Evolutionary conservation across 495 filamentous ascomycete species (phyloP).

Genomic region (Penicillium arizonense): DNA sequence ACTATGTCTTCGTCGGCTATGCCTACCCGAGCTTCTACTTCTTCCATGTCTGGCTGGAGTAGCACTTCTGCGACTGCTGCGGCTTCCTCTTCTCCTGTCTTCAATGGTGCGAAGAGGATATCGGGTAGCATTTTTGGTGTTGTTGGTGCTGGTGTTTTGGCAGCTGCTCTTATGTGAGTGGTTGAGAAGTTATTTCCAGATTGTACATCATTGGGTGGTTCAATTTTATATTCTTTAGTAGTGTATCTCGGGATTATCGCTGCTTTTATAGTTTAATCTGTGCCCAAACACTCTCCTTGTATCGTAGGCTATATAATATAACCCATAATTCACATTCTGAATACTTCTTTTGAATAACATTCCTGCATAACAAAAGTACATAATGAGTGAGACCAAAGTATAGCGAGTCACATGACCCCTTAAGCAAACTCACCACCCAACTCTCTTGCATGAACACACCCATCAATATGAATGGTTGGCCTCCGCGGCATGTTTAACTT

Average conservation of each 20-base stretch:
- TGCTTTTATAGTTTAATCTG: no score
- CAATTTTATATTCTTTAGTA: no score
- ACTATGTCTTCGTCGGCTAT: conserved; percentile 5
- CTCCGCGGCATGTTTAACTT: neutral
- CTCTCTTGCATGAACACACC: neutral
- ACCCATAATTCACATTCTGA: no score
- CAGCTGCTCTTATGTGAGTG: conserved; percentile 3
- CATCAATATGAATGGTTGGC: neutral
- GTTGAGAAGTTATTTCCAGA: neutral
- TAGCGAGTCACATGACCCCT: conserved; percentile 4
- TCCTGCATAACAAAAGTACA: no score
- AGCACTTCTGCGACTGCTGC: no score
- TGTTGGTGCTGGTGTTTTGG: neutral
- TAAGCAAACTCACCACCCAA: neutral
- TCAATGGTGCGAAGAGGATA: neutral
- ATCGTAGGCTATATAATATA: no score
- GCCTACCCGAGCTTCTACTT: conserved; percentile 4
- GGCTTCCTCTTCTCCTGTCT: conserved; percentile 8
- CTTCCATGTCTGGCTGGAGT: conserved; percentile 1
- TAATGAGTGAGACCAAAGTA: no score
- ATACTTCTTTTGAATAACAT: no score
- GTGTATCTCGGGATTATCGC: no score
- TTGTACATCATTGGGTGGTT: no score
- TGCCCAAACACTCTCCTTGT: no score
- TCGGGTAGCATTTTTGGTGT: conserved; percentile 3